A percentile compares a stretch with the other conserved stretches of the same genome.
phyloP scores from a whole-genome alignment of 495 filamentous ascomycete genomes.

The Cercophora samala region DNA sequence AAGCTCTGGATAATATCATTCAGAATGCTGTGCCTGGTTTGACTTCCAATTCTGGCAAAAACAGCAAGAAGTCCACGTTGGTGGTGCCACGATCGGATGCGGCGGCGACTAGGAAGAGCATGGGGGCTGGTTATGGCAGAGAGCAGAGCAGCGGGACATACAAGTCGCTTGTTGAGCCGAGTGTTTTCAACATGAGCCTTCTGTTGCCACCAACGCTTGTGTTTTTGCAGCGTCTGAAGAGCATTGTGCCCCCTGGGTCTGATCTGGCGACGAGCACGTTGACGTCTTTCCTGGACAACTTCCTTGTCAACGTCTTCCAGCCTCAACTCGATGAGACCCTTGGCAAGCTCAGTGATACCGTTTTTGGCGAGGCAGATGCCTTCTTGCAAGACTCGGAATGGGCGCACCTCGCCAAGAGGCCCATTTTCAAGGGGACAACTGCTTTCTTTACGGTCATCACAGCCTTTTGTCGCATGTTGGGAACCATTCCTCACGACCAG shows the following conservation, averaged over 20 bases:
- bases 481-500: conserved; percentile 92
- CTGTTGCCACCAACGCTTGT: conserved; percentile 89
- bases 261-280: conserved; percentile 83
- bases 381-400: conserved; percentile 87
- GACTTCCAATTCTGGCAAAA: conserved; percentile 71
- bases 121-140: conserved; percentile 29
- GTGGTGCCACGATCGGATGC: conserved; percentile 34
- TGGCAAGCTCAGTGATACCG: conserved; percentile 76
- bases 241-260: conserved; percentile 79
- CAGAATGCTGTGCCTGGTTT: conserved; percentile 87
- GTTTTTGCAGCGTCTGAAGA: conserved; percentile 87
- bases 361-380: conserved; percentile 77
- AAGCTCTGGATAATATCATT: conserved; percentile 87
- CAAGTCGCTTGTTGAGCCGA: conserved; percentile 77
- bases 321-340: conserved; percentile 96
- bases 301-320: conserved; percentile 95
- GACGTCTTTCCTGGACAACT: conserved; percentile 96
- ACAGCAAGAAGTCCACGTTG: conserved; percentile 42
- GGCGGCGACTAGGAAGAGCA: conserved; percentile 38
- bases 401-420: conserved; percentile 68
- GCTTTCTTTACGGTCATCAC: conserved; percentile 83
- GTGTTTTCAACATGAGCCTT: conserved; percentile 95
- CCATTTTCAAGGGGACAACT: conserved; percentile 88
- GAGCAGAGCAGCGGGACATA: conserved; percentile 54
- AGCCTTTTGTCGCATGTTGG: conserved; percentile 90